Evolutionary conservation across 345 rosid species (phyloP), one percentile per base, ranked within the genome.

Genomic region (Eutrema japonicum): DNA sequence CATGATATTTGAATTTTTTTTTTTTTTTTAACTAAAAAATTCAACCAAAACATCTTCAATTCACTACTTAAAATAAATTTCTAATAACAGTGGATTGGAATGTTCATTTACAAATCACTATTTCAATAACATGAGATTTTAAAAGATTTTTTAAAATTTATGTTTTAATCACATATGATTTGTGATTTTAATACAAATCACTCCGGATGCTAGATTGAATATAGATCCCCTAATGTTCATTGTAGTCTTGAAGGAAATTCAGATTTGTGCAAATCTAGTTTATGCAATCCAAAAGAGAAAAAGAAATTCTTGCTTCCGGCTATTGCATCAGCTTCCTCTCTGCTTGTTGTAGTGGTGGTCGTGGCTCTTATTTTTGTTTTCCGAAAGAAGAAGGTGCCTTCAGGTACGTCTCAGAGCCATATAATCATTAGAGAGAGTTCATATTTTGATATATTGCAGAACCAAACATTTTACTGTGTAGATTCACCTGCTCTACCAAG

Each of bases 161-260:
- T 18, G 22, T 18, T 18, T 18, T 1, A 18, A 18, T 18, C 0
- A 18, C 1, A 18, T 18, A 18, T 0, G 22, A 18, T 18, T 18
- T 18, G 22, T 18, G 22, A 0, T 18, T 18, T 18, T 18, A 18
- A 18, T 18, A 18, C 1, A 18, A 18, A 18, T 18, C 22, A 18
- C 22, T 18, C 1, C 22, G 1, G 1, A 18, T 18, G 1, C 22
- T 18, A 18, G 22, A 18, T 18, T 18, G 22, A 18, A 18, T 18
- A 18, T 1, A n/a, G n/a, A 18, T 16, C 22, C 1, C 22, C 26
- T 22, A 22, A 22, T 22, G 40, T 53, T 42, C 1, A 2, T 33
- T 45, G 35, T 26, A 81, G 83, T 12, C 27, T 74, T 33, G 81
- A 45, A 0, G 80, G 82, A 53, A 82, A 82, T 40, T 72, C 82